phyloP scores from a whole-genome alignment of 208 protist species.

The Phytomonas sp. region DNA sequence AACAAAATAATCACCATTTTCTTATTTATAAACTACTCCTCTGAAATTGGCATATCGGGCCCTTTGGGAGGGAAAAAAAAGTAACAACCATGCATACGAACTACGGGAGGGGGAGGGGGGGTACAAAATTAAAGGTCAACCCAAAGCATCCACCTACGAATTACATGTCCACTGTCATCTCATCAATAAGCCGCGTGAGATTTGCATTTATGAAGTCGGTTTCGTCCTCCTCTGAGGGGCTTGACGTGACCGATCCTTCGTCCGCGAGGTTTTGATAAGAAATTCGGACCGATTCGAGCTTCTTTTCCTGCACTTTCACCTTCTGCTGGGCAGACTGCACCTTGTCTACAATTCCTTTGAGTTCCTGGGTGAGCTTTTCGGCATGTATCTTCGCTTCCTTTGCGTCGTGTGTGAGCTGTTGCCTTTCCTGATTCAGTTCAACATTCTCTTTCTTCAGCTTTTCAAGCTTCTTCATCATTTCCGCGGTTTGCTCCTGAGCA shows the following conservation, averaged over 20 bases:
- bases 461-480: slow-evolving; percentile 55
- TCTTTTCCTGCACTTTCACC: slow-evolving; percentile 49
- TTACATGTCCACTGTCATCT: slow-evolving; percentile 52
- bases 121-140: neutral
- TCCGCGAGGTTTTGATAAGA: slow-evolving; percentile 26
- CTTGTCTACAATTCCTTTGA: slow-evolving; percentile 40
- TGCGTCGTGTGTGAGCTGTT: slow-evolving; percentile 42
- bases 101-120: neutral
- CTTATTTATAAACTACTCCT: slow-evolving; percentile 1
- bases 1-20: slow-evolving; percentile 9
- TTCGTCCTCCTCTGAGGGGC: slow-evolving; percentile 40
- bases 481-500: slow-evolving; percentile 63
- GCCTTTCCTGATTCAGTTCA: slow-evolving; percentile 43
- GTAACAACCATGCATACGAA: neutral
- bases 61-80: neutral
- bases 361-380: slow-evolving; percentile 47
- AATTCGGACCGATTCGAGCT: slow-evolving; percentile 33
- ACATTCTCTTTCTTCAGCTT: slow-evolving; percentile 51
- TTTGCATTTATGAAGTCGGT: slow-evolving; percentile 49
- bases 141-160: neutral
- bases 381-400: slow-evolving; percentile 55
- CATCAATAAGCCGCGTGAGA: slow-evolving; percentile 39
- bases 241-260: slow-evolving; percentile 38
- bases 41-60: neutral
- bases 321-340: slow-evolving; percentile 43